Evolutionary conservation across 139 green algal genomes (phyloP).

Genomic region (Helicosporidium sp.): DNA sequence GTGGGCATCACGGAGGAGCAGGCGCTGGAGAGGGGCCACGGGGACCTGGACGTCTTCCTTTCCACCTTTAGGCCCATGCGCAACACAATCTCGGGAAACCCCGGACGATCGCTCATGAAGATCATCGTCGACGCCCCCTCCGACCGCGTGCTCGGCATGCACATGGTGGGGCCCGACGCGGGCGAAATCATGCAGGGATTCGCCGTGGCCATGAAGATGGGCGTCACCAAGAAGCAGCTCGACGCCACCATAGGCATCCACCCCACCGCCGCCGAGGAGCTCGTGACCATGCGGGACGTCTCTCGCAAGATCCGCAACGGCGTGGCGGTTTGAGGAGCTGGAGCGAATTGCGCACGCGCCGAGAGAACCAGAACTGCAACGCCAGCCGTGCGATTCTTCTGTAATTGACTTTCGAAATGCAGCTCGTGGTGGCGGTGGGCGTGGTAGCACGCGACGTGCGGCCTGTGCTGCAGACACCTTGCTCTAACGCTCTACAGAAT

Average conservation of each 20-base stretch:
- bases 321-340: no score
- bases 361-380: no score
- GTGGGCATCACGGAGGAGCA: constrained; percentile 80
- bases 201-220: constrained; percentile 79
- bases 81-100: constrained; percentile 61
- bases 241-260: constrained; percentile 86
- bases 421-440: no score
- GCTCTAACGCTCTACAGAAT: no score
- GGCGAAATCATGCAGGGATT: constrained; percentile 96
- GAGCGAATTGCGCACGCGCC: no score
- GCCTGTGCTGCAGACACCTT: no score
- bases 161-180: constrained; percentile 76
- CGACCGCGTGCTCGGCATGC: constrained; percentile 63
- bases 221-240: constrained; percentile 75
- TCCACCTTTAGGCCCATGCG: constrained; percentile 80
- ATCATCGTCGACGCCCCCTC: constrained; percentile 55
- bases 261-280: constrained; percentile 83
- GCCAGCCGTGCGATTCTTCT: no score
- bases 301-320: constrained; percentile 19
- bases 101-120: constrained; percentile 52
- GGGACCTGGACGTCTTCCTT: constrained; percentile 75
- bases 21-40: constrained; percentile 37
- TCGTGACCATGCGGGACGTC: constrained; percentile 74
- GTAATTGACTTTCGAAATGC: no score
- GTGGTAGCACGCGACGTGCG: no score